Evolutionary conservation across 2,329 filamentous ascomycete genomes (phyloP), one percentile per base, ranked within the genome.

Genomic region (Fusarium sp.): DNA sequence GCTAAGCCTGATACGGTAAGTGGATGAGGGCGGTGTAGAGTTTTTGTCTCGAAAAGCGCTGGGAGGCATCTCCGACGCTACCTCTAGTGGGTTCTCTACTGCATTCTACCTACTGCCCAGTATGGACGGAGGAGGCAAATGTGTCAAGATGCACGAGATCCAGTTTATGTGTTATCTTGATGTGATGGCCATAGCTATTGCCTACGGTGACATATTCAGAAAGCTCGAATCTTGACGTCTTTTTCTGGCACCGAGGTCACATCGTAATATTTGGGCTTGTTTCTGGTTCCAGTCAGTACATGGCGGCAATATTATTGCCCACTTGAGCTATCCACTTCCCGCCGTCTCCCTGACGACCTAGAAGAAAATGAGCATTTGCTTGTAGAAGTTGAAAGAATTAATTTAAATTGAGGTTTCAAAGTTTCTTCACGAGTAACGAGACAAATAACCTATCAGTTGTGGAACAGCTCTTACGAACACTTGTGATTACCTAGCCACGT

Each of bases 21-120:
- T 68, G 60, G 67, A 61, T 66, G 64, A 80, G 66, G 75, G 78
- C 78, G 78, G 78, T 80, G 78, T 53, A 79, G 69, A 41, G 53
- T 42, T 44, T 56, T 53, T 73, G 57, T 70, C 61, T 73, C 39
- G 50, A 66, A 71, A 71, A 44, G 44, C 39, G 53, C 55, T 73
- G 70, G 44, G 55, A 72, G 72, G 56, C 64, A 75, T 57, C 54
- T 75, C 68, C 72, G 72, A 69, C 57, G 59, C 67, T 62, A 63
- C 72, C 39, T 62, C 63, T 50, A 58, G 39, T 20, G 42, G 41
- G 17, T 35, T 45, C 39, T 28, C 39, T 57, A 32, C 15, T 30
- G 26, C 28, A 28, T 63, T 73, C 32, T 35, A 35, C 32, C 65
- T 69, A n/a, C 42, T 48, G 48, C 17, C 42, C 28, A 53, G 28